Evolutionary conservation across 2,329 filamentous ascomycete species (phyloP), one percentile per base, ranked within the genome.

Genomic region (Stemphylium vesicarium): DNA sequence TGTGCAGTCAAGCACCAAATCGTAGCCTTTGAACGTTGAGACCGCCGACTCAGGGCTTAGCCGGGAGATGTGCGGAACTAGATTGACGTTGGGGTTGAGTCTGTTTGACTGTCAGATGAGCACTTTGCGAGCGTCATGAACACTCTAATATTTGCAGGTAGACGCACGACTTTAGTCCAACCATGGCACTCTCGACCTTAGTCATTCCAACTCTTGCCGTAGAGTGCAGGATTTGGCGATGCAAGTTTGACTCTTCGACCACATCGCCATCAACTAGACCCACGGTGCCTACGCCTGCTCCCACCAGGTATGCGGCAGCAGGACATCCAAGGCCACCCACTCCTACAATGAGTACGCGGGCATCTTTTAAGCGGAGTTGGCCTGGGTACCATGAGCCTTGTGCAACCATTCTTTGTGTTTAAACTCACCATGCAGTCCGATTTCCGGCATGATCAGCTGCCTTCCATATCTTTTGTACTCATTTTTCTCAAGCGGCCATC

Each of bases 261-360:
- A 81, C 81, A 75, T 99, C 95, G 3, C 90, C 92, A 71, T 99
- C 95, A 20, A 95, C 85, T 7, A 99, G 79, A 0, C 94, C 93
- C 15, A 99, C 76, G 0, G 83, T 90, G 8, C 93, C 92, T 1
- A 97, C 84, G 0, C 95, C 95, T 1, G 95, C 90, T 18, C 92
- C 94, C 9, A 92, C 91, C 1, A 99, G 85, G 71, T 99, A 99
- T n/a, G 90, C 85, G 0, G 93, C 91, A 11, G 95, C 92, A 10
- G 95, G 95, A 72, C 92, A 98, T 10, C 95, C 95, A 11, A 99
- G 79, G 0, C 95, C 95, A 5, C 95, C 95, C 2, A 91, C 88
- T 10, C 95, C 95, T 20, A 99, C 84, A 41, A 99, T 81, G 7
- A 98, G 82, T 4, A 97, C 87, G 16, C 82, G 85, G 1, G 91